Evolutionary conservation across 108 stramenopile species (phyloP).

Genomic region (Cyclotella cryptica): DNA sequence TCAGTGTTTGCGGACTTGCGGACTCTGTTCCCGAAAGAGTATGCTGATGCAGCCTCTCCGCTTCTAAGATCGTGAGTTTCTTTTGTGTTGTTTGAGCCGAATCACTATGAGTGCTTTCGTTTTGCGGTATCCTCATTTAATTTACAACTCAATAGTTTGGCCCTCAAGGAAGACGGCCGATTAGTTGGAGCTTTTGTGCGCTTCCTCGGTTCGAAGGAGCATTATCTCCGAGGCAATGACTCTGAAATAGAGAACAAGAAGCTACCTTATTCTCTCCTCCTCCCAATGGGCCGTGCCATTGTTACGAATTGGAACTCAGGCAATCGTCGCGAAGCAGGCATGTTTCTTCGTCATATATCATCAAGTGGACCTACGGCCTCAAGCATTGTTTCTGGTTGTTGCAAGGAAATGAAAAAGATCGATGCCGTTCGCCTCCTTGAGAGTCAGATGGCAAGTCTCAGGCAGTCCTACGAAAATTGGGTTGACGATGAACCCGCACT

Average conservation of each 20-base stretch:
- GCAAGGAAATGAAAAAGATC: constrained; percentile 68
- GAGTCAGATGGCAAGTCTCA: constrained; percentile 86
- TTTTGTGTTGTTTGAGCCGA: background rate
- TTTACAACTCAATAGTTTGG: constrained; percentile 24
- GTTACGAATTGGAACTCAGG: constrained; percentile 72
- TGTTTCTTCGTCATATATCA: constrained; percentile 68
- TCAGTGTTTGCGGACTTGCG: constrained; percentile 69
- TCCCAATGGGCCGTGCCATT: constrained; percentile 72
- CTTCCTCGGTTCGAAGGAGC: constrained; percentile 65
- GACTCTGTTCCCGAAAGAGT: constrained; percentile 72
- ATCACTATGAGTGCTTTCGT: background rate
- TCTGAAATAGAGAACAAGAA: constrained; percentile 28
- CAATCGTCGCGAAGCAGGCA: constrained; percentile 85
- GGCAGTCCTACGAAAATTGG: constrained; percentile 80
- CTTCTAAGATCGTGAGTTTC: constrained; percentile 50
- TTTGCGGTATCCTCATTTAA: background rate
- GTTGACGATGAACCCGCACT: constrained; percentile 75
- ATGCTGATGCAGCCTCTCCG: constrained; percentile 59
- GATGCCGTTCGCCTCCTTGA: constrained; percentile 86
- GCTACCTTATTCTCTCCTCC: constrained; percentile 49
- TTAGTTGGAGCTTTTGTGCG: constrained; percentile 74
- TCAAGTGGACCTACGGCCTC: constrained; percentile 59
- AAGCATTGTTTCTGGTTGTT: constrained; percentile 53
- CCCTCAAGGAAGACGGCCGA: constrained; percentile 63
- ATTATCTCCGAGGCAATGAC: constrained; percentile 42